These are phyloP conservation scores for Diplodia intermedia DNA, from an alignment of 2,329 filamentous ascomycete species.

Conservation along the genomic window DNA sequence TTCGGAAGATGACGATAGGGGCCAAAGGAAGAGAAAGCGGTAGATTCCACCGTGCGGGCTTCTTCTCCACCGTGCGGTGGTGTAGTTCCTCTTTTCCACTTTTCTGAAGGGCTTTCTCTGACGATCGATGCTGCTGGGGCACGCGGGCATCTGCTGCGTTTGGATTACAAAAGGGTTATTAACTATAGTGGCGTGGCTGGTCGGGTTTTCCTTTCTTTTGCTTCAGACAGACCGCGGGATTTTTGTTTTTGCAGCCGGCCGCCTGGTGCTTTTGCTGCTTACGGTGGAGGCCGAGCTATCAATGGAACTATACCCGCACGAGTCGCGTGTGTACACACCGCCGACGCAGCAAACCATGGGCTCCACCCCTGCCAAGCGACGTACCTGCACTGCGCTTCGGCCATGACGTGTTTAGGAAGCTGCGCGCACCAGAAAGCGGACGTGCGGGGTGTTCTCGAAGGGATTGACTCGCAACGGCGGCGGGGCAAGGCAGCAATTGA, in stretches of 20 bases:
- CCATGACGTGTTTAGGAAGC: conserved; percentile 30
- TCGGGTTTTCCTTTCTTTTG: not conserved
- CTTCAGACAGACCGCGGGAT: not conserved
- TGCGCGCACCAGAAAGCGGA: conserved; percentile 7
- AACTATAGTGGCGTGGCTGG: conserved; percentile 19
- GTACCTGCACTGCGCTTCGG: conserved; percentile 24
- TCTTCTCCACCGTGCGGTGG: conserved; percentile 11
- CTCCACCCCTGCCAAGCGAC: conserved; percentile 29
- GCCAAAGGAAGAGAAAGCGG: conserved; percentile 79
- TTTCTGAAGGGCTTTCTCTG: conserved; percentile 21
- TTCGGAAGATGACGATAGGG: conserved; percentile 61
- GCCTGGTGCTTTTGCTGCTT: not conserved
- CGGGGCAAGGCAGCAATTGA: conserved; percentile 21
- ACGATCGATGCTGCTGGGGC: conserved; percentile 17
- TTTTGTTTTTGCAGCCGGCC: not conserved
- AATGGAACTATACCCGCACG: conserved; percentile 18
- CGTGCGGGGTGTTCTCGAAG: conserved; percentile 30
- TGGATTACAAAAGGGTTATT: conserved; percentile 25
- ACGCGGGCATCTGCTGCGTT: conserved; percentile 9
- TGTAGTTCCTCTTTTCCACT: conserved; percentile 31
- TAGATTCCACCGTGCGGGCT: conserved; percentile 47
- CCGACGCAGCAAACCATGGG: conserved; percentile 12
- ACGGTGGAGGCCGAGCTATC: conserved; percentile 20
- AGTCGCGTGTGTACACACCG: conserved; percentile 24
- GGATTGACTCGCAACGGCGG: conserved; percentile 16